Percentiles rank a stretch among this genome's conserved stretches.
phyloP scores from a whole-genome alignment of 441 rosid genomes.

The Dalechampia spathulata region DNA sequence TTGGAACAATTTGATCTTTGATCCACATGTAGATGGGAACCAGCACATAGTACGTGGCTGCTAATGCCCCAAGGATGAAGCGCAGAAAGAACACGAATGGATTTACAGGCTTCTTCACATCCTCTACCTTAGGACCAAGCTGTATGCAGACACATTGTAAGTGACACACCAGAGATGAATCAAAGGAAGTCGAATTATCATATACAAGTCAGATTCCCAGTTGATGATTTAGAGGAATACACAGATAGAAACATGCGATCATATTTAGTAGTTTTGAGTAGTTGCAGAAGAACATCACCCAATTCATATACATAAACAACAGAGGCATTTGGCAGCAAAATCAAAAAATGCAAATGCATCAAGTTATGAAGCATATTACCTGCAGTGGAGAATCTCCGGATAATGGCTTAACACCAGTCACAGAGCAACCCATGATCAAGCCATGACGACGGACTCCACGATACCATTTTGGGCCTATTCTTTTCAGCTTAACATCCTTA shows the following conservation, averaged over 20 bases:
- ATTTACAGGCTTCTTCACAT: conserved; percentile 39
- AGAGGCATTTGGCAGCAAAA: no score
- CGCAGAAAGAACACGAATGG: conserved; percentile 35
- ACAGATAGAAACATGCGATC: no score
- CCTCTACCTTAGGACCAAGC: conserved; percentile 58
- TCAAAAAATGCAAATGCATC: no score
- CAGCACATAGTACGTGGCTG: conserved; percentile 44
- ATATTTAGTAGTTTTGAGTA: no score
- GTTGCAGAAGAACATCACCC: no score
- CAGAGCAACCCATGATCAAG: conserved; percentile 95
- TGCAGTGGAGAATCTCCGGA: conserved; percentile 92
- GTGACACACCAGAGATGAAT: neutral
- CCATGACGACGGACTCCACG: conserved; percentile 97
- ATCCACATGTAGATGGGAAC: conserved; percentile 63
- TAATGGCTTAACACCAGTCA: conserved; percentile 78
- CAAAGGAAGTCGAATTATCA: neutral
- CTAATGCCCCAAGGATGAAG: conserved; percentile 39
- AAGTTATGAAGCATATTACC: conserved; percentile 29
- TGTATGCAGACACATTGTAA: conserved; percentile 17
- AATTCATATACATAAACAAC: no score
- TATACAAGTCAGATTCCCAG: no score
- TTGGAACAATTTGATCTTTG: conserved; percentile 47
- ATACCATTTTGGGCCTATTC: conserved; percentile 98
- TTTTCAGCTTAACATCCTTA: conserved; percentile 65
- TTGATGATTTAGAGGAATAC: no score